phyloP scores from a whole-genome alignment of 805 yeast genomes.

The Ogataea dorogensis region DNA sequence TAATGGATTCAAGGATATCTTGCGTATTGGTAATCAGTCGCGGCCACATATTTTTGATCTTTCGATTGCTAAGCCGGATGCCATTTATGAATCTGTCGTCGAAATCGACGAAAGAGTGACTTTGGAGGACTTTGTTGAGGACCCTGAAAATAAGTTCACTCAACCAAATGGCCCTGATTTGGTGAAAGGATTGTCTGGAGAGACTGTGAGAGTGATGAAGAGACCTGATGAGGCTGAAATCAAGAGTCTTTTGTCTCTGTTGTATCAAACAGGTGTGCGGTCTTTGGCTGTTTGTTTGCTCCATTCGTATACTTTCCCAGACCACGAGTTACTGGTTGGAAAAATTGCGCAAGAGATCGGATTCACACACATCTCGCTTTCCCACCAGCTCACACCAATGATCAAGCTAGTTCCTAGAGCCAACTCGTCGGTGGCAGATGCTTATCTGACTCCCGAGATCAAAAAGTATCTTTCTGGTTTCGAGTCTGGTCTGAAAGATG shows the following conservation, averaged over 20 bases:
- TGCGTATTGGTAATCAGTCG: constrained; percentile 86
- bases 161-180: constrained; percentile 35
- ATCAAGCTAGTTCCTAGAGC: constrained; percentile 74
- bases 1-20: constrained; percentile 81
- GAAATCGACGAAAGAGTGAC: constrained; percentile 93
- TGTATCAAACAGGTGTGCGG: constrained; percentile 57
- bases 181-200: constrained; percentile 64
- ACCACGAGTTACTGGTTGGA: constrained; percentile 63
- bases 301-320: constrained; percentile 72
- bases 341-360: constrained; percentile 63
- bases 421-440: constrained; percentile 77
- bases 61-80: constrained; percentile 67
- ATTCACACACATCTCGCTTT: constrained; percentile 64
- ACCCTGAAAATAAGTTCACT: constrained; percentile 43
- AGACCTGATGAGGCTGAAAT: constrained; percentile 48
- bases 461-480: constrained; percentile 61
- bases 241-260: constrained; percentile 37
- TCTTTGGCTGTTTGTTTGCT: constrained; percentile 71
- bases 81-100: constrained; percentile 69
- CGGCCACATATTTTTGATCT: constrained; percentile 88
- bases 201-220: constrained; percentile 56
- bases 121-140: constrained; percentile 75
- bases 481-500: constrained; percentile 57
- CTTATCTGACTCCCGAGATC: constrained; percentile 79
- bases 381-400: constrained; percentile 73